These are phyloP conservation scores for Euphorbia pulcherrima DNA, from an alignment of 345 rosid species.

Conservation along the genomic window DNA sequence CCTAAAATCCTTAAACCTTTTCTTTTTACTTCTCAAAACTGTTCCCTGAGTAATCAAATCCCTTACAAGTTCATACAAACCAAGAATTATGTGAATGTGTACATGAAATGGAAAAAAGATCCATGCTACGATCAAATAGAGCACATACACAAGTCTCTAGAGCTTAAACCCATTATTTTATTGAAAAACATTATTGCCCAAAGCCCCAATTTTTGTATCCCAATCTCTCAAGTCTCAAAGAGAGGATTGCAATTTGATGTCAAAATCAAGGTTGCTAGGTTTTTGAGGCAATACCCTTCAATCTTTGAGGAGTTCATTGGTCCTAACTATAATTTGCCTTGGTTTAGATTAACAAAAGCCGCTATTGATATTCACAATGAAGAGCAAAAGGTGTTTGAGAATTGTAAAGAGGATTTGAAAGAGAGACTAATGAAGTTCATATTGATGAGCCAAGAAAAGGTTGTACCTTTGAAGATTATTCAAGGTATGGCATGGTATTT, in stretches of 20 bases:
- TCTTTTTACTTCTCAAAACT: slow-evolving; percentile 18
- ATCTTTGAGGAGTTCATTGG: slow-evolving; percentile 75
- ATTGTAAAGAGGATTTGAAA: slow-evolving; percentile 45
- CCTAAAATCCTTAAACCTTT: slow-evolving; percentile 34
- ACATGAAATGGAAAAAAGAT: slow-evolving; percentile 94
- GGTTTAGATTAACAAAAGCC: slow-evolving; percentile 78
- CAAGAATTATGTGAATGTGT: slow-evolving; percentile 56
- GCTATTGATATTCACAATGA: slow-evolving; percentile 56
- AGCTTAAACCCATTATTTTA: slow-evolving; percentile 60
- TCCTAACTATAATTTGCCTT: slow-evolving; percentile 67
- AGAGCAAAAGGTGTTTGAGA: slow-evolving; percentile 46
- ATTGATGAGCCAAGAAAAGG: slow-evolving; percentile 63
- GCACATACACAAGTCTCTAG: slow-evolving; percentile 58
- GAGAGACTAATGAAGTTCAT: slow-evolving; percentile 60
- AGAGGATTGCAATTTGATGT: slow-evolving; percentile 59
- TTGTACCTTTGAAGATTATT: slow-evolving; percentile 66
- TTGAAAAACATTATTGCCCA: slow-evolving; percentile 56
- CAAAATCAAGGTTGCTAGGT: slow-evolving; percentile 64
- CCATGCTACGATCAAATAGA: slow-evolving; percentile 59
- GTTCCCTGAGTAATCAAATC: background rate
- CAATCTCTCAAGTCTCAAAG: slow-evolving; percentile 72
- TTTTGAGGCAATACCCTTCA: slow-evolving; percentile 63
- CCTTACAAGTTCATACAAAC: slow-evolving; percentile 28
- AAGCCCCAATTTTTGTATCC: slow-evolving; percentile 54
- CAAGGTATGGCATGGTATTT: slow-evolving; percentile 84